A percentile compares a stretch with the other conserved stretches of the same genome.
phyloP scores from a whole-genome alignment of 179 eudicot genomes.

The Dionaea muscipula region DNA sequence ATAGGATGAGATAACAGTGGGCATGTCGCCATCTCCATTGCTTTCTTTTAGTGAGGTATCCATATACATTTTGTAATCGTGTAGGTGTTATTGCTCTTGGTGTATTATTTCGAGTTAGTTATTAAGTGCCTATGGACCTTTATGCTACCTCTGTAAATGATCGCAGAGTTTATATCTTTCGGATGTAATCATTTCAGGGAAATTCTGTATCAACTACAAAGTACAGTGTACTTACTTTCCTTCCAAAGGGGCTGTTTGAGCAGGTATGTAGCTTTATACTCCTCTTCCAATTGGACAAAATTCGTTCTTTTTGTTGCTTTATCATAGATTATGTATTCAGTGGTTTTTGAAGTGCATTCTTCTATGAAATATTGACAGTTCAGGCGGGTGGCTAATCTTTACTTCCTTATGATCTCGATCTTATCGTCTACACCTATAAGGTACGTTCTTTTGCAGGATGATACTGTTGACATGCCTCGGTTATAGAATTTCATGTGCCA shows the following conservation, averaged over 20 bases:
- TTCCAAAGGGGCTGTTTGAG: slow-evolving; percentile 96
- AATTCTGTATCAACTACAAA: slow-evolving; percentile 95
- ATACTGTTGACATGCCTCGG: neutral
- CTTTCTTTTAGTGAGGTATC: too few relatives aligned
- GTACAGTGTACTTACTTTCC: slow-evolving; percentile 73
- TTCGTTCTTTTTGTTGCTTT: slow-evolving; percentile 2
- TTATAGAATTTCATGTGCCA: too few relatives aligned
- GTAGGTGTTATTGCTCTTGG: too few relatives aligned
- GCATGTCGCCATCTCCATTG: too few relatives aligned
- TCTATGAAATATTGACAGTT: slow-evolving; percentile 60
- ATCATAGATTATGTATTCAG: slow-evolving; percentile 1
- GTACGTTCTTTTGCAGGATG: slow-evolving; percentile 26
- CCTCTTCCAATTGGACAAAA: neutral
- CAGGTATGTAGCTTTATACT: slow-evolving; percentile 42
- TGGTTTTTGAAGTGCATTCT: slow-evolving; percentile 11
- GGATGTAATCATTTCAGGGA: slow-evolving; percentile 55
- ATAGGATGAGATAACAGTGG: too few relatives aligned
- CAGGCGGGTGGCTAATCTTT: slow-evolving; percentile 96
- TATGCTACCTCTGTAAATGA: too few relatives aligned
- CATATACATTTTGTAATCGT: too few relatives aligned
- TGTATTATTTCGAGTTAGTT: too few relatives aligned
- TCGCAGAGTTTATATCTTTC: too few relatives aligned
- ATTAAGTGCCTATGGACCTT: too few relatives aligned
- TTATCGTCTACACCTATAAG: slow-evolving; percentile 88
- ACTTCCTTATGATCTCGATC: slow-evolving; percentile 87